Evolutionary conservation across 129 eudicot genomes (phyloP).

Genomic region (Tanacetum coccineum): DNA sequence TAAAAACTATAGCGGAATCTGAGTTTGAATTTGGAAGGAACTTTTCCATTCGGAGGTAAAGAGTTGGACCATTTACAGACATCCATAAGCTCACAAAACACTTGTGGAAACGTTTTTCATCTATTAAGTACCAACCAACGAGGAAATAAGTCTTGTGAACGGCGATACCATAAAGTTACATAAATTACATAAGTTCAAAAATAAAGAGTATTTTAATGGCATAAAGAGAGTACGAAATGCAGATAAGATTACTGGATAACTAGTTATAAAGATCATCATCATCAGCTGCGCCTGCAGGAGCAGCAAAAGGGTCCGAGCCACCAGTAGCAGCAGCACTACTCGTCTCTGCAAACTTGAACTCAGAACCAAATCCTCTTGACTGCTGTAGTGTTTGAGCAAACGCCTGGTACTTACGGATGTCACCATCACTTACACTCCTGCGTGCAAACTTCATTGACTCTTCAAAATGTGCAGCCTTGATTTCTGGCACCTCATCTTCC

Average conservation of each 20-base stretch:
- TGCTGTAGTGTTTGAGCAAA: conserved; percentile 80
- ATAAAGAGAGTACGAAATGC: too few relatives aligned
- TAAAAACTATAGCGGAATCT: too few relatives aligned
- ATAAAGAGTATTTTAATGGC: too few relatives aligned
- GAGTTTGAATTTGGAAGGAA: too few relatives aligned
- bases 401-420: conserved; percentile 79
- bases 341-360: conserved; percentile 54
- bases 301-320: conserved; percentile 68
- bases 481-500: conserved; percentile 73
- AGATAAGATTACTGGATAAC: neutral
- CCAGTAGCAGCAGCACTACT: conserved; percentile 32
- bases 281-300: conserved; percentile 74
- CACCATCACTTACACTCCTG: conserved; percentile 96
- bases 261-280: conserved; percentile 87
- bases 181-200: too few relatives aligned
- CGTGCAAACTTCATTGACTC: conserved; percentile 98
- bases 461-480: conserved; percentile 69
- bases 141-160: too few relatives aligned
- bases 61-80: too few relatives aligned
- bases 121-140: too few relatives aligned
- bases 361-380: conserved; percentile 72
- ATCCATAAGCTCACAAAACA: too few relatives aligned
- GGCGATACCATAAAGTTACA: too few relatives aligned
- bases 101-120: too few relatives aligned
- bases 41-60: too few relatives aligned